A percentile compares a stretch with the other conserved stretches of the same genome.
phyloP scores from a whole-genome alignment of 495 filamentous ascomycete genomes.

The Talaromyces adpressus region DNA sequence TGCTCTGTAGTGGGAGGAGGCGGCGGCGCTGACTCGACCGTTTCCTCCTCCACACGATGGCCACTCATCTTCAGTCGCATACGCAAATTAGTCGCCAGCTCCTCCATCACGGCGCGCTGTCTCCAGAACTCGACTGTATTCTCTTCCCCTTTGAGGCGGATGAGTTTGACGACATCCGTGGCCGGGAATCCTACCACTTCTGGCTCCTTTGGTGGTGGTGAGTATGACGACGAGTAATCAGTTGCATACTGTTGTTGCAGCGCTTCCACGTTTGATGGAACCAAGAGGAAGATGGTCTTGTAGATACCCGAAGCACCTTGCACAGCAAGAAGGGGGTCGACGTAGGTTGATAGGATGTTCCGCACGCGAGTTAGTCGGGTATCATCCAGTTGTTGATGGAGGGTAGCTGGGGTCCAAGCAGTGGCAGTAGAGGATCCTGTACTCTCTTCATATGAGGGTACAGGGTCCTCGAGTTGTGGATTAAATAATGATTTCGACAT shows the following conservation, averaged over 20 bases:
- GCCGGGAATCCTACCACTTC: constrained; percentile 17
- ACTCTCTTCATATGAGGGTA: constrained; percentile 11
- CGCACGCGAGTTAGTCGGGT: constrained; percentile 15
- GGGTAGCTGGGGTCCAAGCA: neutral
- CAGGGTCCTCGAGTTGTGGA: neutral
- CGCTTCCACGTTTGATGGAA: constrained; percentile 18
- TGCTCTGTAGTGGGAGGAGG: neutral
- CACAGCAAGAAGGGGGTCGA: constrained; percentile 17
- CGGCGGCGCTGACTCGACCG: neutral
- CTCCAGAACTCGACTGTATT: constrained; percentile 21
- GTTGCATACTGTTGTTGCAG: constrained; percentile 6
- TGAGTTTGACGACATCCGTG: constrained; percentile 14
- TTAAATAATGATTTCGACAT: constrained; percentile 1
- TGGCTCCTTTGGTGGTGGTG: constrained; percentile 9
- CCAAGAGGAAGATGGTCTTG: constrained; percentile 20
- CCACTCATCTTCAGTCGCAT: constrained; percentile 9
- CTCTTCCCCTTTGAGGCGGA: constrained; percentile 19
- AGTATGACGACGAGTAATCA: constrained; percentile 8
- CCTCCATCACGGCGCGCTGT: constrained; percentile 15
- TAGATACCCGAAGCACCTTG: constrained; percentile 15
- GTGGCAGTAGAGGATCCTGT: constrained; percentile 4
- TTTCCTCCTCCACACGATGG: constrained; percentile 6
- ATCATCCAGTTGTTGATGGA: constrained; percentile 10
- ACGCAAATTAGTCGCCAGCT: constrained; percentile 13
- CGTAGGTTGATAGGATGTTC: constrained; percentile 14